A percentile compares a stretch with the other conserved stretches of the same genome.
phyloP scores from a whole-genome alignment of 2,329 filamentous ascomycete genomes.

The Colletotrichum sp. region DNA sequence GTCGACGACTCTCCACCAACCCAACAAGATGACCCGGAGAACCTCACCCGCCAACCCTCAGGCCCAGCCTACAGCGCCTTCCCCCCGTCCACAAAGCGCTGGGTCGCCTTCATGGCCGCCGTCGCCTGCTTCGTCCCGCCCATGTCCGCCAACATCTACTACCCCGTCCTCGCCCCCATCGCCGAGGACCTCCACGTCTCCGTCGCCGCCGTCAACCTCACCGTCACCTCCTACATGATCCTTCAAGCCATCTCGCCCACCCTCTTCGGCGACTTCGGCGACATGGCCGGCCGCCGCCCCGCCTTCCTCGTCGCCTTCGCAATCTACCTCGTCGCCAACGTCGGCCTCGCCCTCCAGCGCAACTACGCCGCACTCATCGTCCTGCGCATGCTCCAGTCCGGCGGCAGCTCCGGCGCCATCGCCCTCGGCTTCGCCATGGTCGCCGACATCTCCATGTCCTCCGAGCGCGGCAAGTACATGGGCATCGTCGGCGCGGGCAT shows the following conservation, averaged over 20 bases:
- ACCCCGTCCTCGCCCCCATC: slow-evolving; percentile 45
- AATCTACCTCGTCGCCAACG: slow-evolving; percentile 63
- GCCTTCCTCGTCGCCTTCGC: slow-evolving; percentile 63
- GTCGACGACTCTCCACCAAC: neutral
- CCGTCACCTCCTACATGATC: slow-evolving; percentile 67
- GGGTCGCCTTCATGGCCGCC: slow-evolving; percentile 58
- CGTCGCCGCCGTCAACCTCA: slow-evolving; percentile 49
- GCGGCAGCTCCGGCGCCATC: slow-evolving; percentile 71
- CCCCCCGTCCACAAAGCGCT: slow-evolving; percentile 46
- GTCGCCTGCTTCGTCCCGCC: slow-evolving; percentile 60
- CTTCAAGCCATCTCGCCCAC: slow-evolving; percentile 67
- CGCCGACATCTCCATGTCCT: slow-evolving; percentile 71
- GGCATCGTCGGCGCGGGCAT: slow-evolving; percentile 66
- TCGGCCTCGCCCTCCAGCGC: slow-evolving; percentile 63
- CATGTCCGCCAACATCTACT: slow-evolving; percentile 64
- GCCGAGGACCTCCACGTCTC: slow-evolving; percentile 43
- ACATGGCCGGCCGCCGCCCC: slow-evolving; percentile 64
- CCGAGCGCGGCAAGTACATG: slow-evolving; percentile 76
- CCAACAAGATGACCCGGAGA: slow-evolving; percentile 25
- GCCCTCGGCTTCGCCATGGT: slow-evolving; percentile 75
- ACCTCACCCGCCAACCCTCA: slow-evolving; percentile 34
- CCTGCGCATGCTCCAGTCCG: slow-evolving; percentile 66
- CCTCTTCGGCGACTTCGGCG: slow-evolving; percentile 66
- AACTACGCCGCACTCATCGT: slow-evolving; percentile 63
- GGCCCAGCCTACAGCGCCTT: slow-evolving; percentile 41